These are phyloP conservation scores for Oryza longistaminata DNA, from an alignment of 176 grass and related monocot species.

Conservation along the genomic window DNA sequence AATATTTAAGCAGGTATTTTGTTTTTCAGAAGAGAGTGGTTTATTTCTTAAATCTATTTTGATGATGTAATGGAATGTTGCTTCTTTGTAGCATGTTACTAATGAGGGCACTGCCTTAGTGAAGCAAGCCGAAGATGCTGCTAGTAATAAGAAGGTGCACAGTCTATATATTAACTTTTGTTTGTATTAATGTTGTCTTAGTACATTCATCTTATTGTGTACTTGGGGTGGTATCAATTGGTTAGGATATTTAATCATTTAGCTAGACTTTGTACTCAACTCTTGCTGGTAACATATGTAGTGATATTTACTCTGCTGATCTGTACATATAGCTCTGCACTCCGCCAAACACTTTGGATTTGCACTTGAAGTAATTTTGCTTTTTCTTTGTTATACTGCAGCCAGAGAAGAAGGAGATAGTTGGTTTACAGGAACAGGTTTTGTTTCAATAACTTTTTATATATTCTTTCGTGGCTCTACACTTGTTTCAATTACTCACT, in stretches of 20 bases:
- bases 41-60: slow-evolving; percentile 29
- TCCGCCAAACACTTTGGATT: background rate
- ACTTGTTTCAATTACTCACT: slow-evolving; percentile 17
- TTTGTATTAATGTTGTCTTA: background rate
- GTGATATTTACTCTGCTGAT: background rate
- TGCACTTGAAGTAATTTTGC: background rate
- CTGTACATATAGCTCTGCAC: background rate
- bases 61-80: background rate
- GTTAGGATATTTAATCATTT: background rate
- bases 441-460: slow-evolving; percentile 4
- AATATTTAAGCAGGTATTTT: slow-evolving; percentile 86
- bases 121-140: slow-evolving; percentile 95
- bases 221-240: background rate
- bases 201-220: background rate
- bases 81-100: slow-evolving; percentile 80
- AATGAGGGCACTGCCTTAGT: slow-evolving; percentile 78
- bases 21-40: slow-evolving; percentile 7
- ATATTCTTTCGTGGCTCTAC: background rate
- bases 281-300: slow-evolving; percentile 4
- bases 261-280: background rate
- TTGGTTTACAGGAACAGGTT: slow-evolving; percentile 88
- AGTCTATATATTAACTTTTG: slow-evolving; percentile 7
- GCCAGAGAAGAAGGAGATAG: slow-evolving; percentile 84
- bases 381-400: slow-evolving; percentile 38
- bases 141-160: slow-evolving; percentile 79